These are phyloP conservation scores for Apostasia shenzhenica DNA, from an alignment of 106 monocot species.

Conservation along the genomic window DNA sequence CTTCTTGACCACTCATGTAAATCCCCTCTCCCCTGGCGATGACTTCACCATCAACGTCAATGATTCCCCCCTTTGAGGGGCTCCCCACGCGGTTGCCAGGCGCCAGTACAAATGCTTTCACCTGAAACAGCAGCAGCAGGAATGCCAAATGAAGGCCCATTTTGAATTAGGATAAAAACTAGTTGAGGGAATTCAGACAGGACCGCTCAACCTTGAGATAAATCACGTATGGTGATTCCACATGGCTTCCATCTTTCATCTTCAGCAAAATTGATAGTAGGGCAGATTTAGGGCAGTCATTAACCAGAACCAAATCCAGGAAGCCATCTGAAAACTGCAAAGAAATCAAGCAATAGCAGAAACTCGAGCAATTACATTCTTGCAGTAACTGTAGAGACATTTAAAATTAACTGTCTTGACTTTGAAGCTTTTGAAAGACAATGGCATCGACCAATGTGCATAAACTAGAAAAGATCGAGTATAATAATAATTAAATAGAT, in stretches of 20 bases:
- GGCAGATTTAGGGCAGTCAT: slow-evolving; percentile 59
- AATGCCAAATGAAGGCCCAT: not conserved
- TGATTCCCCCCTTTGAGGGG: slow-evolving; percentile 57
- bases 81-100: slow-evolving; percentile 59
- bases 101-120: slow-evolving; percentile 62
- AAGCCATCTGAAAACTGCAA: slow-evolving; percentile 93
- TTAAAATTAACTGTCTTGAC: not conserved
- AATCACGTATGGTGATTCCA: slow-evolving; percentile 58
- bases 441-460: not conserved
- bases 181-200: not conserved
- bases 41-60: slow-evolving; percentile 85
- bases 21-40: slow-evolving; percentile 58
- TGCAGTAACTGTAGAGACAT: not conserved
- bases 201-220: slow-evolving; percentile 57
- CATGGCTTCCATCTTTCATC: slow-evolving; percentile 53
- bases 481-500: not conserved
- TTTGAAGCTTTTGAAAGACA: not conserved
- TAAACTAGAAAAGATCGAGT: not conserved
- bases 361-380: not conserved
- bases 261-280: slow-evolving; percentile 46
- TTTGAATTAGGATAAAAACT: not conserved
- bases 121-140: slow-evolving; percentile 28
- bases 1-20: slow-evolving; percentile 12
- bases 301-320: slow-evolving; percentile 61
- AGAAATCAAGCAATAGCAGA: slow-evolving; percentile 2